Evolutionary conservation across 2,329 filamentous ascomycete genomes (phyloP), one percentile per base, ranked within the genome.

Genomic region (Leptographium radiaticola): DNA sequence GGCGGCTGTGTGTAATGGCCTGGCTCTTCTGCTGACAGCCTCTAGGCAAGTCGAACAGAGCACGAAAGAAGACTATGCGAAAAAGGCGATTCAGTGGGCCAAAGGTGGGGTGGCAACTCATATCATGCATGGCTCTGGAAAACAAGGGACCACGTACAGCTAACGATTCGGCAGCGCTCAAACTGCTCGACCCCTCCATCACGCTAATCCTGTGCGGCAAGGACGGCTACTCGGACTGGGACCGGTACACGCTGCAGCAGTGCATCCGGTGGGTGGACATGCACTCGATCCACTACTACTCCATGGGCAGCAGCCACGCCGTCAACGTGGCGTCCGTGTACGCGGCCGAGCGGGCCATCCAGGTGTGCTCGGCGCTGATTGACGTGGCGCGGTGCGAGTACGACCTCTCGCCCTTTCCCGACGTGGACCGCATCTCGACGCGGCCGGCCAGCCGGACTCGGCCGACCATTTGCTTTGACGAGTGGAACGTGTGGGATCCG

Each of bases 401-500:
- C 3, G 50, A 52, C 42, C 1, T 52, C n/a, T 45, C 50, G 31
- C n/a, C 31, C 13, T 52, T 30, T 18, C 50, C 85, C 65, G 69
- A 71, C 43, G 75, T 84, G 0, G 75, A 83, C 0, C 68, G 13
- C 38, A 42, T 43, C 51, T 10, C n/a, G 11, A 40, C 51, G 44
- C n/a, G 39, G 18, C 38, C 52, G 45, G 36, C 45, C 2, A 42
- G 31, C 45, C 13, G 10, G 30, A 34, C 38, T 30, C 49, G 48
- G 31, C 71, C 76, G 4, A 83, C 76, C 51, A 87, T 90, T 64
- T 89, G 86, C 72, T 89, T 89, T 64, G 86, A 90, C 64, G 86
- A 89, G 67, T 89, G 86, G 86, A 90, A 89, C 65, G 85, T 89
- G 10, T 90, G 86, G 86, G 84, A 88, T 61, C 83, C 84, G 0